phyloP scores from a whole-genome alignment of 352 stramenopile genomes.

The Pythium oligandrum region DNA sequence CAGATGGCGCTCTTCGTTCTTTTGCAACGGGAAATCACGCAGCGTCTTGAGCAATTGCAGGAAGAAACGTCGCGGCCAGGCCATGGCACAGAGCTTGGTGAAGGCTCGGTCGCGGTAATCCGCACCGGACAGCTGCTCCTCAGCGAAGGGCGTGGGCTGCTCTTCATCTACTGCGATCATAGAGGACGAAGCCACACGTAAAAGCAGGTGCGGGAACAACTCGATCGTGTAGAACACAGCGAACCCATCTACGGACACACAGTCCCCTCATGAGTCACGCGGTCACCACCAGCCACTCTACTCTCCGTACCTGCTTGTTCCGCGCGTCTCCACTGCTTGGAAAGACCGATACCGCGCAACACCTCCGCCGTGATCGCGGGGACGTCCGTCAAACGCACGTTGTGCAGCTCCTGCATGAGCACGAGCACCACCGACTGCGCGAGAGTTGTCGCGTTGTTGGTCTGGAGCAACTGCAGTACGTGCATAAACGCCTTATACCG shows the following conservation, averaged over 20 bases:
- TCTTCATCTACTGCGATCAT: constrained; percentile 18
- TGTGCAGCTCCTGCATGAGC: constrained; percentile 33
- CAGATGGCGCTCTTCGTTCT: constrained; percentile 27
- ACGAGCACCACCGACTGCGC: constrained; percentile 16
- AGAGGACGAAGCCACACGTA: constrained; percentile 27
- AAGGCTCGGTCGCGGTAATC: constrained; percentile 26
- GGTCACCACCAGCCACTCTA: too few relatives aligned
- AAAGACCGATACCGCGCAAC: constrained; percentile 21
- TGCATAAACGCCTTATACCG: constrained; percentile 19
- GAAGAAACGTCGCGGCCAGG: constrained; percentile 43
- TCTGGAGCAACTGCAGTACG: constrained; percentile 25
- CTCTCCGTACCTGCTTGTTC: constrained; percentile 1
- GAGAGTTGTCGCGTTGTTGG: constrained; percentile 17
- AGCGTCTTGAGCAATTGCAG: constrained; percentile 47
- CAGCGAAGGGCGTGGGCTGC: constrained; percentile 5
- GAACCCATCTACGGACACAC: constrained; percentile 16
- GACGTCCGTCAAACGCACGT: constrained; percentile 24
- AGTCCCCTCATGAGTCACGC: neutral
- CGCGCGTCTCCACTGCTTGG: constrained; percentile 2
- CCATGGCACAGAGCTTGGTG: constrained; percentile 26
- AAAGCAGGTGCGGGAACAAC: constrained; percentile 35
- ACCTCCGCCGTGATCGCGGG: constrained; percentile 26
- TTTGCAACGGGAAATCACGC: constrained; percentile 27
- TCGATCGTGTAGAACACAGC: constrained; percentile 38
- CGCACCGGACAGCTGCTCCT: constrained; percentile 19